Evolutionary conservation across 441 rosid genomes (phyloP).

Genomic region (Croton laevigatus): DNA sequence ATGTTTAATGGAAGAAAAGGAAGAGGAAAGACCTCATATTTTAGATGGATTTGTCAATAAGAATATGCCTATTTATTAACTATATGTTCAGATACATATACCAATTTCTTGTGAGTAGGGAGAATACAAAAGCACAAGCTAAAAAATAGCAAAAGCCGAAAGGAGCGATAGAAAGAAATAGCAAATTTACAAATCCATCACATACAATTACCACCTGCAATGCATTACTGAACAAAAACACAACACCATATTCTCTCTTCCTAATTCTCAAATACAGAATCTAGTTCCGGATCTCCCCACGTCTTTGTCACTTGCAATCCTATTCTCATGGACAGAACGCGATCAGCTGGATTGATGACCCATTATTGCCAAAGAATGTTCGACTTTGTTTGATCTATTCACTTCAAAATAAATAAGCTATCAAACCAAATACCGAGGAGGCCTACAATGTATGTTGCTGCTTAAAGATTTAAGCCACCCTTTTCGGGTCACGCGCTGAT

Average conservation of each 20-base stretch:
- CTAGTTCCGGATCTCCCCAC: slow-evolving; percentile 23
- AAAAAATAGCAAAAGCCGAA: background rate
- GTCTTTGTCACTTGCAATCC: slow-evolving; percentile 12
- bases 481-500: slow-evolving; percentile 74
- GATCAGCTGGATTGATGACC: slow-evolving; percentile 17
- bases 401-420: slow-evolving; percentile 15
- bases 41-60: background rate
- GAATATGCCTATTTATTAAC: slow-evolving; percentile 16
- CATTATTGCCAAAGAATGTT: slow-evolving; percentile 31
- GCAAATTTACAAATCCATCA: slow-evolving; percentile 28
- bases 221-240: background rate
- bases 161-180: background rate
- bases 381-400: slow-evolving; percentile 17
- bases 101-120: slow-evolving; percentile 9
- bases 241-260: slow-evolving; percentile 22
- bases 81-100: slow-evolving; percentile 15
- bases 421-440: slow-evolving; percentile 2
- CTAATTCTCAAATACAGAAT: slow-evolving; percentile 28
- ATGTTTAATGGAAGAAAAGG: background rate
- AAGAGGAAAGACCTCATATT: background rate
- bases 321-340: slow-evolving; percentile 16
- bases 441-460: slow-evolving; percentile 3
- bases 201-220: slow-evolving; percentile 9
- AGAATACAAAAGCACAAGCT: slow-evolving; percentile 15
- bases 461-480: slow-evolving; percentile 41